Evolutionary conservation across 495 filamentous ascomycete genomes (phyloP).

Genomic region (Articulospora tetracladia): DNA sequence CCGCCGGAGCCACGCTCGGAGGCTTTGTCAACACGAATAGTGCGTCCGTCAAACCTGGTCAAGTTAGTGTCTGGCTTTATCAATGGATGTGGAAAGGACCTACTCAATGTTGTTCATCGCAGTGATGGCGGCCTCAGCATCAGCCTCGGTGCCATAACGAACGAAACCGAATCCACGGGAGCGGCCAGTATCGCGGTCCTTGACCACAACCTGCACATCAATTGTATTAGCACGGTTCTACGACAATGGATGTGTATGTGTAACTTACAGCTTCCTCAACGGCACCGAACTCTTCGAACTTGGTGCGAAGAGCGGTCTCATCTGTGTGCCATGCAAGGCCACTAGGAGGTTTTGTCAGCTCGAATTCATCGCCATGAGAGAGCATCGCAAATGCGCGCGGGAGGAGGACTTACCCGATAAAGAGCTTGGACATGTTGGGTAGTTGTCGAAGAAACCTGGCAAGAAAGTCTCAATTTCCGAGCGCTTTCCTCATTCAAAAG

Average conservation of each 20-base stretch:
- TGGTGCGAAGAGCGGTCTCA: constrained; percentile 71
- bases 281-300: constrained; percentile 84
- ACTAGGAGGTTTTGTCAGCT: constrained; percentile 42
- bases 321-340: constrained; percentile 98
- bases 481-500: constrained; percentile 26
- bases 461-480: constrained; percentile 32
- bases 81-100: constrained; percentile 23
- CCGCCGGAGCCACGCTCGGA: constrained; percentile 69
- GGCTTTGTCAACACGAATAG: constrained; percentile 94
- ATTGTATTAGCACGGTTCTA: constrained; percentile 4
- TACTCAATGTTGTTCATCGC: constrained; percentile 95
- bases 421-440: constrained; percentile 77
- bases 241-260: neutral
- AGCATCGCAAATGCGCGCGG: constrained; percentile 15
- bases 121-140: constrained; percentile 76
- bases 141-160: constrained; percentile 73
- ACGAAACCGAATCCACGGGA: constrained; percentile 98
- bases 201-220: constrained; percentile 77
- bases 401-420: constrained; percentile 69
- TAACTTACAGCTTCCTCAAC: constrained; percentile 89
- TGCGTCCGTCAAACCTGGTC: constrained; percentile 87
- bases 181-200: constrained; percentile 92
- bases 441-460: constrained; percentile 24
- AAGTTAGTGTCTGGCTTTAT: constrained; percentile 3
- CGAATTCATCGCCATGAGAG: neutral